Evolutionary conservation across 208 protist genomes (phyloP).

Genomic region (Strigomonas oncopelti): DNA sequence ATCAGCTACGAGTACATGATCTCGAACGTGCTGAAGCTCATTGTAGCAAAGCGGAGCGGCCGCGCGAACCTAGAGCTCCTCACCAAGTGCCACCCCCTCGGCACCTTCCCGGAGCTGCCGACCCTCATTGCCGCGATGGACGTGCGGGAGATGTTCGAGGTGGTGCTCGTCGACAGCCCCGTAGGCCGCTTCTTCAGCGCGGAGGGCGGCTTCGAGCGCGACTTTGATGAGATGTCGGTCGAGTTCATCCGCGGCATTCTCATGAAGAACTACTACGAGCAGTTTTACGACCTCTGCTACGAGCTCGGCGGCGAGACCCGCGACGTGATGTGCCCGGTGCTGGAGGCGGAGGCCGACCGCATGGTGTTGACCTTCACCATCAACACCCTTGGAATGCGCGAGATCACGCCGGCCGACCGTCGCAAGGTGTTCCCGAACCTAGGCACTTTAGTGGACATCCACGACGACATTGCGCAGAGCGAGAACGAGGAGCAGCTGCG

Average conservation of each 20-base stretch:
- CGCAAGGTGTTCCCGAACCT: slow-evolving; percentile 87
- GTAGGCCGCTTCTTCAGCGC: slow-evolving; percentile 87
- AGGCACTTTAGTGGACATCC: slow-evolving; percentile 85
- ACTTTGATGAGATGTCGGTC: slow-evolving; percentile 92
- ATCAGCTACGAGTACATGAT: slow-evolving; percentile 99
- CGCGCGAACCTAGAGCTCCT: slow-evolving; percentile 85
- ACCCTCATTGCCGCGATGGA: slow-evolving; percentile 89
- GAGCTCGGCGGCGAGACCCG: slow-evolving; percentile 83
- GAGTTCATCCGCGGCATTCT: slow-evolving; percentile 98
- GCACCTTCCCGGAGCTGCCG: slow-evolving; percentile 94
- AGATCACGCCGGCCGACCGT: slow-evolving; percentile 75
- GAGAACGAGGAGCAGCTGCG: slow-evolving; percentile 79
- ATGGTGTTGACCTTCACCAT: slow-evolving; percentile 97
- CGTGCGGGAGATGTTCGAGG: slow-evolving; percentile 95
- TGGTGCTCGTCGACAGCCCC: slow-evolving; percentile 96
- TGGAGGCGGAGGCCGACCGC: slow-evolving; percentile 97
- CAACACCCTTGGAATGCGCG: slow-evolving; percentile 95
- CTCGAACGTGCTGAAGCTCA: slow-evolving; percentile 89
- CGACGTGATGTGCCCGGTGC: slow-evolving; percentile 86
- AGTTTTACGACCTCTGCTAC: slow-evolving; percentile 97
- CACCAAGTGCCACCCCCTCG: slow-evolving; percentile 98
- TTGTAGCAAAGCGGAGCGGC: slow-evolving; percentile 84
- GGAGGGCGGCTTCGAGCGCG: slow-evolving; percentile 74
- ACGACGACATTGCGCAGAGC: slow-evolving; percentile 79
- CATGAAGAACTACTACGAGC: slow-evolving; percentile 98